Base-by-base conservation (phyloP, 225 moss, liverwort and hornwort species). In the Rhytidiadelphus loreus region DNA sequence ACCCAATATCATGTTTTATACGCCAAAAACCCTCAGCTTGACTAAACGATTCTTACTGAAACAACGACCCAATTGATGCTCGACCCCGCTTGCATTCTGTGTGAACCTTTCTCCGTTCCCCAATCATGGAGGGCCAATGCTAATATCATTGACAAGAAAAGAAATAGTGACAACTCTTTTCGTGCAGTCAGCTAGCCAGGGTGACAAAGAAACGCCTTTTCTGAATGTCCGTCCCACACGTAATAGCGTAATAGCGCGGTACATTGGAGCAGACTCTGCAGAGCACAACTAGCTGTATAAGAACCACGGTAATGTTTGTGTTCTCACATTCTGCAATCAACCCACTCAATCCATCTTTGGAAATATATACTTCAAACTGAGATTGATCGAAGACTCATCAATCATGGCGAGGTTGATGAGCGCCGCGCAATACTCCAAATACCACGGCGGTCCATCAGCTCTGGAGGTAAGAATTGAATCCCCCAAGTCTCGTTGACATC, bases 361-460 rank as follows among this genome's bases (percentile, higher is more conserved):
- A 73, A 11, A 74, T 14, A 62, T 3, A 7, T n/a, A 23, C 74
- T 43, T 37, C 78, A 11, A 33, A 23, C 52, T 23, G 83, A 55
- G 48, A 22, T 68, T 24, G 39, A 23, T 69, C 25, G 61, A 35
- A 46, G 44, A 57, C 16, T 37, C 55, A 80, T 75, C 81, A 14
- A n/a, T 30, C 11, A 88, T 91, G 90, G 87, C 70, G 64, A 91
- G 87, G 86, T 70, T 33, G 88, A 93, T 93, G 93, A 88, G 75
- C 26, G 91, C 91, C 48, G 88, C 86, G 12, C 92, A 90, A 33
- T 94, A 92, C 85, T 91, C 92, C 43, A 91, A 87, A 53, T 94
- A 94, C 77, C 92, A 92, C 26, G 94, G 91, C 43, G 94, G 94
- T 80, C 83, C 92, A 48, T 76, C 91, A 59, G 94, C 94, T 5